Percentiles rank a stretch among this genome's conserved stretches.
These are phyloP conservation scores for Papiliotrema flavescens DNA, from an alignment of 1,284 basidiomycete genomes.

Conservation along the genomic window DNA sequence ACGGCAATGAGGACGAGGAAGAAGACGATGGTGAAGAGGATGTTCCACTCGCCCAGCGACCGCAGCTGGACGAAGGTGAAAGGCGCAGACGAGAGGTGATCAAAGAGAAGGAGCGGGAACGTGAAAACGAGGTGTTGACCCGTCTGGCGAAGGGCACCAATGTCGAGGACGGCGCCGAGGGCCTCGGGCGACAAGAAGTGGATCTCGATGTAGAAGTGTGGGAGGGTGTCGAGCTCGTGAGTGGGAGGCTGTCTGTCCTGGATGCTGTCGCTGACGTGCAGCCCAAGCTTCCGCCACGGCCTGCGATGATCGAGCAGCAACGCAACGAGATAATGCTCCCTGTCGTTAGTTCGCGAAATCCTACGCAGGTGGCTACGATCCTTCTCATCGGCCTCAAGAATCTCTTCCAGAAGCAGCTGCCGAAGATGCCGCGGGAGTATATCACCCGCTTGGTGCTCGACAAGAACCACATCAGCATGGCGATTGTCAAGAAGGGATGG, in stretches of 20 bases:
- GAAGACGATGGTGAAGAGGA: constrained; percentile 35
- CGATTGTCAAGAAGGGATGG: constrained; percentile 91
- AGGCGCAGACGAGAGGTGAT: constrained; percentile 51
- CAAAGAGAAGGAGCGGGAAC: constrained; percentile 60
- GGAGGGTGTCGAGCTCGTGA: constrained; percentile 42
- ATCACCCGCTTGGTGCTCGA: constrained; percentile 96
- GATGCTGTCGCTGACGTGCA: constrained; percentile 5
- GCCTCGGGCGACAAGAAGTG: constrained; percentile 1
- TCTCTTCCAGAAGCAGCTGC: constrained; percentile 94
- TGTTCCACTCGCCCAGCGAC: constrained; percentile 32
- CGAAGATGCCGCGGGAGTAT: constrained; percentile 99
- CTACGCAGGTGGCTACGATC: constrained; percentile 69
- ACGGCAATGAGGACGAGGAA: constrained; percentile 51
- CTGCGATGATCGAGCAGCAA: constrained; percentile 76
- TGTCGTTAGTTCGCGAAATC: constrained; percentile 77
- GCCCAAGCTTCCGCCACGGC: constrained; percentile 53
- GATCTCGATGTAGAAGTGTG: constrained; percentile 38
- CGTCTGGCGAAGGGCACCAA: constrained; percentile 75
- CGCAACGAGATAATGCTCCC: constrained; percentile 80
- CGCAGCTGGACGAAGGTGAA: constrained; percentile 36
- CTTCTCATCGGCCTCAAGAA: constrained; percentile 93
- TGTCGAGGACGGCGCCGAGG: constrained; percentile 55
- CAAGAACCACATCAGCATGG: constrained; percentile 82
- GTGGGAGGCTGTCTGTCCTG: constrained; percentile 1
- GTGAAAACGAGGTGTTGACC: constrained; percentile 70